Evolutionary conservation across 2,329 filamentous ascomycete species (phyloP), one percentile per base, ranked within the genome.

Genomic region (Amauroascus verrucosus): DNA sequence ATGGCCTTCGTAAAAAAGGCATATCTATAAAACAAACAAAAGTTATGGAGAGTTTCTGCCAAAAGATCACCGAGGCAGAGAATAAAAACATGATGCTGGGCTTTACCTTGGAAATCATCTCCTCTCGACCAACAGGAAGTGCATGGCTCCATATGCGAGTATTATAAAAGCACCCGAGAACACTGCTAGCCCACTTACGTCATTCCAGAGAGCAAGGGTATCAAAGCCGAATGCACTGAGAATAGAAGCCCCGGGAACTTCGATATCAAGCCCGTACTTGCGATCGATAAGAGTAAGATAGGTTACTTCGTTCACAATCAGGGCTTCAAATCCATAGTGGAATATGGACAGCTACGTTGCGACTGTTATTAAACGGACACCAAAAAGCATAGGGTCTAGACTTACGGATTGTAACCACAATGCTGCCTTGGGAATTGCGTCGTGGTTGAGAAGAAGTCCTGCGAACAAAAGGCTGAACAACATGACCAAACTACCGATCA

Each of bases 291-390:
- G 79, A 0, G 86, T 91, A 41, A 98, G 76, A 63, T 88, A 88
- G 24, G 88, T 83, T 45, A 96, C 94, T 72, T 98, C 93, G 65
- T 97, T 98, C 62, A 98, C 93, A 58, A 97, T 95, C 13, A 98
- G 79, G 1, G 88, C 86, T 75, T 98, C 93, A 62, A 97, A 97
- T 4, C 85, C 91, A 65, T 95, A 98, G 67, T 98, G 93, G 78
- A 98, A 98, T 58, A 98, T 98, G 1, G 90, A 96, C 7, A 98
- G 74, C 72, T 85, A 60, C 2, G 26, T 51, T 9, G 3, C 16
- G 32, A 51, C n/a, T 32, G 54, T 70, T 61, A 73, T 64, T 43
- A 59, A 20, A 51, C 43, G 14, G 11, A n/a, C 3, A 46, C 32
- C 18, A 18, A 16, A 26, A 16, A 30, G 30, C 2, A 32, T 28